Percentiles rank a stretch among this genome's conserved stretches.
Conservation (phyloP, 1,284 basidiomycete species). For the Naganishia sp. region DNA sequence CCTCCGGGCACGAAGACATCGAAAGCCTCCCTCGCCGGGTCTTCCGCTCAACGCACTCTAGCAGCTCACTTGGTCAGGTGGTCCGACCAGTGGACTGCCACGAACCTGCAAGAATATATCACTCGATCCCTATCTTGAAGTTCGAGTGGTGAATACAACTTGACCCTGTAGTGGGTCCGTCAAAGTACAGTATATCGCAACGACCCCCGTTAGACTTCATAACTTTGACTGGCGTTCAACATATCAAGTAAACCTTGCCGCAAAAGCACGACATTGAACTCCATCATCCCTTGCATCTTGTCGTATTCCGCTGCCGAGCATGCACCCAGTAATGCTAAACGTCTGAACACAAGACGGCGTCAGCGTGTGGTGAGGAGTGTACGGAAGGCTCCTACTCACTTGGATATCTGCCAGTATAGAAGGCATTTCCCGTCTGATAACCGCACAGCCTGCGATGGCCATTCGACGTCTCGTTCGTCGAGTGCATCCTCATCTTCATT, state of each 20-base stretch:
- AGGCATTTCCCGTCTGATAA: conserved; percentile 65
- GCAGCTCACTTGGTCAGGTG: no score
- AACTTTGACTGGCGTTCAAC: conserved; percentile 40
- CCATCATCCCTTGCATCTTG: conserved; percentile 73
- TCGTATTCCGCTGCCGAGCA: conserved; percentile 77
- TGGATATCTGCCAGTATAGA: conserved; percentile 81
- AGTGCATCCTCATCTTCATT: conserved; percentile 37
- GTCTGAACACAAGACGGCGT: conserved; percentile 42
- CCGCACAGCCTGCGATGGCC: conserved; percentile 37
- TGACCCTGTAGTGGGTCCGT: no score
- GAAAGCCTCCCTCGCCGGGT: no score
- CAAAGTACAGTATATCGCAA: no score
- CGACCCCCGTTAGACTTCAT: no score
- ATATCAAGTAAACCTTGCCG: conserved; percentile 57
- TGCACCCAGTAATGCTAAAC: conserved; percentile 71
- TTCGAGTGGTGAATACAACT: no score
- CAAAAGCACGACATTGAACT: conserved; percentile 91
- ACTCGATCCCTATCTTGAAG: no score
- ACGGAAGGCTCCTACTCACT: conserved; percentile 52
- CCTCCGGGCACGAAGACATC: no score
- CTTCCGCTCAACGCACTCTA: no score
- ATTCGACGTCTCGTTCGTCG: conserved; percentile 48
- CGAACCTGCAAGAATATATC: no score
- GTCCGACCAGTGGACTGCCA: no score
- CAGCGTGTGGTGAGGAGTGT: background rate